Evolutionary conservation across 2,329 filamentous ascomycete species (phyloP).

Genomic region (Pestalotiopsis sp.): DNA sequence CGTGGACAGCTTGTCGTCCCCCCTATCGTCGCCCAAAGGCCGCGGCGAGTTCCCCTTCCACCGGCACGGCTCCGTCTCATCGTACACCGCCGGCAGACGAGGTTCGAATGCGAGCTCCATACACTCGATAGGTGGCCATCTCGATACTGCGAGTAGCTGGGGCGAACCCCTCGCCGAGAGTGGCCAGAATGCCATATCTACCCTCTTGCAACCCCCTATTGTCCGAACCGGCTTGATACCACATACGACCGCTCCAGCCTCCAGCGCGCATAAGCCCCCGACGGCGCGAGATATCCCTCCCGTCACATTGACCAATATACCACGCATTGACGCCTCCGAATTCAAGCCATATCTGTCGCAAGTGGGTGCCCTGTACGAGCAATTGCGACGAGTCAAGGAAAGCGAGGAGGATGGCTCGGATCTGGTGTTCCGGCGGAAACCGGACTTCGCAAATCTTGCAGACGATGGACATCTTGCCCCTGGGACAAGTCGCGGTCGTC

Average conservation of each 20-base stretch:
- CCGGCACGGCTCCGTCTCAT: conserved; percentile 49
- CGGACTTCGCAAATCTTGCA: conserved; percentile 39
- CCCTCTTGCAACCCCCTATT: conserved; percentile 87
- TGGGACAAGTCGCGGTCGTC: conserved; percentile 31
- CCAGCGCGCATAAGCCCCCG: conserved; percentile 79
- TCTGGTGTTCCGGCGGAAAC: conserved; percentile 39
- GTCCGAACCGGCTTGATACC: conserved; percentile 84
- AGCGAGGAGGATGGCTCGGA: conserved; percentile 65
- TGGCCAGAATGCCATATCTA: conserved; percentile 93
- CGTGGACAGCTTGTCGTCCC: conserved; percentile 64
- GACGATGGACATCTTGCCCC: conserved; percentile 53
- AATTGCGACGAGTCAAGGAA: conserved; percentile 81
- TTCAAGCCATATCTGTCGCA: conserved; percentile 86
- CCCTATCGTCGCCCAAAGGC: conserved; percentile 50
- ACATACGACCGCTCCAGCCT: conserved; percentile 69
- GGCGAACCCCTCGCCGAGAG: conserved; percentile 65
- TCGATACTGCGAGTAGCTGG: conserved; percentile 68
- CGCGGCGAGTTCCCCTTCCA: conserved; percentile 62
- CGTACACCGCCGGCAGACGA: conserved; percentile 61
- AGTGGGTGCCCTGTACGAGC: conserved; percentile 86
- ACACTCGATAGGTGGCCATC: conserved; percentile 80
- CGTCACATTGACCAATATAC: conserved; percentile 86
- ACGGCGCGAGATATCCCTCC: conserved; percentile 90
- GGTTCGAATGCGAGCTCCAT: conserved; percentile 88
- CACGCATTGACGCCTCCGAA: conserved; percentile 75